These are phyloP conservation scores for Arthroderma sp. DNA, from an alignment of 2,329 filamentous ascomycete genomes.

Conservation along the genomic window DNA sequence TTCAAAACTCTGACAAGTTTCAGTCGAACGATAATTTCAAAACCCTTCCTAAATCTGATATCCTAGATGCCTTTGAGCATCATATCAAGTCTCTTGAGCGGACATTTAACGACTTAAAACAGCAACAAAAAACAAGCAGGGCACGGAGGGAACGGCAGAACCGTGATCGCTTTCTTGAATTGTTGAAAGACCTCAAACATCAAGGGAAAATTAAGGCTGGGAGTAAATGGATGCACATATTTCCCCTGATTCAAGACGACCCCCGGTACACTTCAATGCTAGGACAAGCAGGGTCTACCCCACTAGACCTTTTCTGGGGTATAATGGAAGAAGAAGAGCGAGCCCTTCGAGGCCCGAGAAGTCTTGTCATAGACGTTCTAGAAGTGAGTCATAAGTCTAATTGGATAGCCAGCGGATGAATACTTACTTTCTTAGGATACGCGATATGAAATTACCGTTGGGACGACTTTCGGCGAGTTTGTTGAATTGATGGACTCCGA, in stretches of 20 bases:
- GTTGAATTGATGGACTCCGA: conserved; percentile 68
- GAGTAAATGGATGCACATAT: conserved; percentile 76
- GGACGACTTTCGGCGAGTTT: conserved; percentile 84
- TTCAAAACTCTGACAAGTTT: conserved; percentile 65
- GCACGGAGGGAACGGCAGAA: conserved; percentile 72
- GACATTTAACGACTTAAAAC: conserved; percentile 77
- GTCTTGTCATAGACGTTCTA: conserved; percentile 75
- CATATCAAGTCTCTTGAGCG: conserved; percentile 90
- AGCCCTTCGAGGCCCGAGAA: conserved; percentile 64
- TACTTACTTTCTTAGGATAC: conserved; percentile 53
- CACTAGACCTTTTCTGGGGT: conserved; percentile 93
- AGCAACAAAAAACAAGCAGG: conserved; percentile 72
- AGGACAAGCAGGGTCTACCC: conserved; percentile 70
- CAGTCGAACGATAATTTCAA: conserved; percentile 75
- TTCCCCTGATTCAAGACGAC: conserved; percentile 63
- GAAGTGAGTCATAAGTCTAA: conserved; percentile 48
- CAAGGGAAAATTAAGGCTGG: conserved; percentile 77
- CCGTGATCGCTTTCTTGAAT: conserved; percentile 62
- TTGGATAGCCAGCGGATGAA: conserved; percentile 8
- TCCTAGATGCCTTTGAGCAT: conserved; percentile 84
- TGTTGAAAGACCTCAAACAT: conserved; percentile 61
- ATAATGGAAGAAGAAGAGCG: conserved; percentile 86
- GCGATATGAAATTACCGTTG: conserved; percentile 76
- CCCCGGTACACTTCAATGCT: conserved; percentile 71
- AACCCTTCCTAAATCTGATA: conserved; percentile 71